Conservation (phyloP, 768 basidiomycete species). For the Xerocomellus amylosporus region DNA sequence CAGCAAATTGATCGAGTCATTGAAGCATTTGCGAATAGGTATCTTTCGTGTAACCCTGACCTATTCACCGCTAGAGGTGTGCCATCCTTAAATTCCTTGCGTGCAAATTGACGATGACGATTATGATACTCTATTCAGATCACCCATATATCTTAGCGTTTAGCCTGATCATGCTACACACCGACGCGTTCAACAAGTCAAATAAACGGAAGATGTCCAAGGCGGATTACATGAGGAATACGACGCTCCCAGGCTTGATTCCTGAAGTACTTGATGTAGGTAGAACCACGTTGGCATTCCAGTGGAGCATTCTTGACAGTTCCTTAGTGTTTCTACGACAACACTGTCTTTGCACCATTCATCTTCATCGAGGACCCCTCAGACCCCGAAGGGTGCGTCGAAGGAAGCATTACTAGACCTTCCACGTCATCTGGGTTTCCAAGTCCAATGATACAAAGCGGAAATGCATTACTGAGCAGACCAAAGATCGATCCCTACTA, state of each 20-base stretch:
- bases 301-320: constrained; percentile 2
- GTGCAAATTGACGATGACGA: not conserved
- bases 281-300: not conserved
- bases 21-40: constrained; percentile 88
- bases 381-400: constrained; percentile 55
- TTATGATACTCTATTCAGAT: constrained; percentile 45
- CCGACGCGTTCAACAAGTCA: constrained; percentile 96
- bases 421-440: constrained; percentile 35
- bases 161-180: constrained; percentile 98
- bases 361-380: constrained; percentile 92
- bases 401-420: constrained; percentile 40
- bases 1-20: constrained; percentile 99
- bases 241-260: constrained; percentile 77
- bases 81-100: constrained; percentile 10
- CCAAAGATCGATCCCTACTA: constrained; percentile 89
- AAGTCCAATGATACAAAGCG: constrained; percentile 30
- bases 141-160: constrained; percentile 96
- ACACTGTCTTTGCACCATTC: constrained; percentile 94
- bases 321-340: constrained; percentile 88
- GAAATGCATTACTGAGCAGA: constrained; percentile 48
- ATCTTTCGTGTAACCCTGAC: constrained; percentile 76
- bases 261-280: constrained; percentile 84
- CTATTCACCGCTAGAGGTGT: constrained; percentile 77
- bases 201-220: constrained; percentile 99
- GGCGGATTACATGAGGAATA: constrained; percentile 90